These are phyloP conservation scores for Geotrichum ghanense DNA, from an alignment of 805 yeast genomes.

Conservation along the genomic window DNA sequence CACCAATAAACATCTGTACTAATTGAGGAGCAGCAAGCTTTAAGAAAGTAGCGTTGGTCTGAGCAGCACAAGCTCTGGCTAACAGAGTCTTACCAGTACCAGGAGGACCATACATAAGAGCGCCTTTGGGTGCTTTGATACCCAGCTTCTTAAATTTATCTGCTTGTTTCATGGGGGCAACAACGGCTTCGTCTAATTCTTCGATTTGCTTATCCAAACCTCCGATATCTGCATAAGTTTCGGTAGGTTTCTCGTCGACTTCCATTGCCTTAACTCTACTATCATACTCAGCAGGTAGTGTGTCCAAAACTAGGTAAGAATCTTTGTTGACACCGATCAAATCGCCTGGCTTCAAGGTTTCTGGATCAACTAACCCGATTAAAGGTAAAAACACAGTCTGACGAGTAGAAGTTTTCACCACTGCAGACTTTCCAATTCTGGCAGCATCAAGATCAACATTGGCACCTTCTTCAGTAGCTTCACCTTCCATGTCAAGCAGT, in stretches of 20 bases:
- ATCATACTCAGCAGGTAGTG: conserved; percentile 94
- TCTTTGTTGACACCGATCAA: conserved; percentile 97
- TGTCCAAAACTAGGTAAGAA: conserved; percentile 84
- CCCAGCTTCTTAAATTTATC: conserved; percentile 92
- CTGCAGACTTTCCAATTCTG: conserved; percentile 93
- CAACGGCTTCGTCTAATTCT: conserved; percentile 96
- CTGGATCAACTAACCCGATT: conserved; percentile 90
- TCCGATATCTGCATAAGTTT: conserved; percentile 94
- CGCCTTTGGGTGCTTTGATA: conserved; percentile 97
- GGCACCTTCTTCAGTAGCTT: conserved; percentile 76
- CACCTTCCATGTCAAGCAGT: conserved; percentile 78
- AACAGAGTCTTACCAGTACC: conserved; percentile 97
- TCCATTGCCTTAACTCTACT: conserved; percentile 98
- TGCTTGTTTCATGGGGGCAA: conserved; percentile 95
- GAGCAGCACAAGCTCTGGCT: conserved; percentile 99
- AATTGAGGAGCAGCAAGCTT: conserved; percentile 96
- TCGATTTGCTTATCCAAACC: conserved; percentile 97
- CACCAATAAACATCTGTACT: conserved; percentile 98
- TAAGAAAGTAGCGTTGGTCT: conserved; percentile 92
- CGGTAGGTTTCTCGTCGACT: conserved; percentile 97
- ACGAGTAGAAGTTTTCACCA: conserved; percentile 91
- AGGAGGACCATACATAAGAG: conserved; percentile 97
- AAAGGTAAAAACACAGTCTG: conserved; percentile 95
- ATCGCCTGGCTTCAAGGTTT: conserved; percentile 90
- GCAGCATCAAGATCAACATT: conserved; percentile 87